phyloP scores from a whole-genome alignment of 306 rosid species.

The Hippophae gyantsensis region DNA sequence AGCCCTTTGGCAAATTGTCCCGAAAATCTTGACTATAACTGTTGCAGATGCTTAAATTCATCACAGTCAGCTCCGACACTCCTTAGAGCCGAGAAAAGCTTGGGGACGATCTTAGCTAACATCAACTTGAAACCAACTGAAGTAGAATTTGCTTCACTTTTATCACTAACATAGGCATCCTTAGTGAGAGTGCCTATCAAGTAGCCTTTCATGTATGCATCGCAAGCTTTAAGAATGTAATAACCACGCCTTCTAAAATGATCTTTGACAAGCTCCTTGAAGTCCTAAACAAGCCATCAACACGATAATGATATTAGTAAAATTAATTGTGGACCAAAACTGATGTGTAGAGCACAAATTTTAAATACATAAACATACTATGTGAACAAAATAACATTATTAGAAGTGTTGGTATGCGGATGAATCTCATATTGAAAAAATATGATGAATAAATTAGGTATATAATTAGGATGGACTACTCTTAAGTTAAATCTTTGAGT shows the following conservation, averaged over 20 bases:
- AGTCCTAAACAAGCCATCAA: constrained; percentile 49
- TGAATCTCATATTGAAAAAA: no score
- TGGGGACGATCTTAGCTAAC: constrained; percentile 78
- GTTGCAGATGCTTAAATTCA: constrained; percentile 73
- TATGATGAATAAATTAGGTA: no score
- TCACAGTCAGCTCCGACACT: constrained; percentile 77
- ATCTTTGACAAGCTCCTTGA: constrained; percentile 62
- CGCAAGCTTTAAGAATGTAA: constrained; percentile 89
- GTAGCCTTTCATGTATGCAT: constrained; percentile 84
- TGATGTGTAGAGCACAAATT: no score
- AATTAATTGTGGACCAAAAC: constrained; percentile 7
- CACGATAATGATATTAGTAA: constrained; percentile 8
- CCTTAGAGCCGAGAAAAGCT: constrained; percentile 54
- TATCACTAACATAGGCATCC: constrained; percentile 56
- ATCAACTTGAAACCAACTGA: constrained; percentile 94
- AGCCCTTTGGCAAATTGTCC: constrained; percentile 12
- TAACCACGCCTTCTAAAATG: constrained; percentile 84
- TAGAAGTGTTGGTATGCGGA: no score
- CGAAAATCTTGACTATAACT: constrained; percentile 29
- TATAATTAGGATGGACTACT: no score
- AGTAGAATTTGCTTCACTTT: constrained; percentile 56
- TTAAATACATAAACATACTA: no score
- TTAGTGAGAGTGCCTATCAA: constrained; percentile 68
- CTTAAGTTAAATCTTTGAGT: no score
- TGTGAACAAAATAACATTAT: no score